A percentile compares a stretch with the other conserved stretches of the same genome.
These are phyloP conservation scores for Yamadazyma spencermartinsiae DNA, from an alignment of 1,139 yeast genomes.

Conservation along the genomic window DNA sequence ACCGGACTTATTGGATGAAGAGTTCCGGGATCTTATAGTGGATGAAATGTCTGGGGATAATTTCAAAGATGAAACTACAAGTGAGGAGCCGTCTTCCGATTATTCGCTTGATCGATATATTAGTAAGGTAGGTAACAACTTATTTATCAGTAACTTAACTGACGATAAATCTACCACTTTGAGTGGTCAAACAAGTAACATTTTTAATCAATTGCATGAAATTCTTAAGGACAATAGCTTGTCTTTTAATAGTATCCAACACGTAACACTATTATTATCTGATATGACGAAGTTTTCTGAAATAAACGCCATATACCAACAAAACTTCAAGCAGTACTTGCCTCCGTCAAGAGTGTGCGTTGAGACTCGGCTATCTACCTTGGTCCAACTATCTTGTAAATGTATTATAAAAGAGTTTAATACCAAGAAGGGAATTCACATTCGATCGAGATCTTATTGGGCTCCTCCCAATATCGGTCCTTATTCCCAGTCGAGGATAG, in stretches of 20 bases:
- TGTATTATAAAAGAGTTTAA: conserved; percentile 18
- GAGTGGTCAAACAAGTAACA: conserved; percentile 46
- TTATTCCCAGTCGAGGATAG: conserved; percentile 79
- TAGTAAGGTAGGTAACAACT: conserved; percentile 10
- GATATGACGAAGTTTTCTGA: conserved; percentile 64
- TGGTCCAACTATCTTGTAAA: conserved; percentile 59
- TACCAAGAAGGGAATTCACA: conserved; percentile 70
- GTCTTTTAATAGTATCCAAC: conserved; percentile 47
- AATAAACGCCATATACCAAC: conserved; percentile 61
- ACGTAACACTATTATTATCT: conserved; percentile 57
- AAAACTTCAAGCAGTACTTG: conserved; percentile 54
- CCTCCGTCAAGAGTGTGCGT: conserved; percentile 93
- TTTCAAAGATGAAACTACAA: not conserved
- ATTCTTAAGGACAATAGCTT: conserved; percentile 28
- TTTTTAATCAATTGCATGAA: conserved; percentile 44
- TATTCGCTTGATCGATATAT: conserved; percentile 4
- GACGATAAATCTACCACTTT: conserved; percentile 20
- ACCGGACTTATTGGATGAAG: conserved; percentile 51
- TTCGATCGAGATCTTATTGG: conserved; percentile 93
- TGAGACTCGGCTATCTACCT: conserved; percentile 50
- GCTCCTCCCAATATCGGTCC: conserved; percentile 99
- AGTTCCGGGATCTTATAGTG: conserved; percentile 29
- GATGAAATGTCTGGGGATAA: conserved; percentile 1
- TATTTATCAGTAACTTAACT: conserved; percentile 55
- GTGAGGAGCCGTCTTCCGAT: not conserved